Conservation (phyloP, 2,329 filamentous ascomycete species). For the Aspergillus fumigatus region DNA sequence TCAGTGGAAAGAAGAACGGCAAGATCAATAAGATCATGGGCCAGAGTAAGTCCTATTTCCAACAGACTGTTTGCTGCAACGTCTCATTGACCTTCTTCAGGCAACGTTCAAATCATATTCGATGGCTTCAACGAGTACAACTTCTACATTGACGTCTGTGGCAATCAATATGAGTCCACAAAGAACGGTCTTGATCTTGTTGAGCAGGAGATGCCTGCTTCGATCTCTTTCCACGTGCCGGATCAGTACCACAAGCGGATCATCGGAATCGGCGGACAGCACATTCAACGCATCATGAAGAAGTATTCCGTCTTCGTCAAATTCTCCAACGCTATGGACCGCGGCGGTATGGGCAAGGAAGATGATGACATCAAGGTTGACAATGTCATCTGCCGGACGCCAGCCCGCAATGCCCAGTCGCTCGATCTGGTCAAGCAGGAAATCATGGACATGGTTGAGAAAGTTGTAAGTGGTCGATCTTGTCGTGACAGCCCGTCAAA, state of each 20-base stretch:
- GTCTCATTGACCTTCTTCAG: conserved; percentile 34
- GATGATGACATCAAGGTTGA: conserved; percentile 98
- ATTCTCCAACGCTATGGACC: conserved; percentile 98
- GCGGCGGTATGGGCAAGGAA: conserved; percentile 86
- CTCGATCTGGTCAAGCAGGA: conserved; percentile 96
- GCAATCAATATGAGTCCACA: conserved; percentile 85
- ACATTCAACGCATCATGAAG: conserved; percentile 99
- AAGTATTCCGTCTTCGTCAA: conserved; percentile 99
- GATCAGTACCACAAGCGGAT: conserved; percentile 99
- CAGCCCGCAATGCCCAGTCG: conserved; percentile 93
- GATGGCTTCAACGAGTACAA: conserved; percentile 99
- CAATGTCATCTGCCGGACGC: conserved; percentile 97
- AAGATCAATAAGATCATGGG: conserved; percentile 99
- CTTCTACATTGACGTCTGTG: conserved; percentile 98
- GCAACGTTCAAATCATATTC: conserved; percentile 97
- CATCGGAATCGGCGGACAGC: conserved; percentile 95
- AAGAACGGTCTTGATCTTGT: conserved; percentile 89
- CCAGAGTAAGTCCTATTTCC: conserved; percentile 62
- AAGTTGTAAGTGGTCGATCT: conserved; percentile 58
- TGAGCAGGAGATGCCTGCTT: conserved; percentile 98
- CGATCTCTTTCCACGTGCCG: conserved; percentile 97
- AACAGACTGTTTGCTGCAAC: conserved; percentile 9
- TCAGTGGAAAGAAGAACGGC: conserved; percentile 98
- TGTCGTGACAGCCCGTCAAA: not conserved
- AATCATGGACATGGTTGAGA: conserved; percentile 99